Conservation (phyloP, 371 early-diverging fungal species). For the Mucor mucedo region DNA sequence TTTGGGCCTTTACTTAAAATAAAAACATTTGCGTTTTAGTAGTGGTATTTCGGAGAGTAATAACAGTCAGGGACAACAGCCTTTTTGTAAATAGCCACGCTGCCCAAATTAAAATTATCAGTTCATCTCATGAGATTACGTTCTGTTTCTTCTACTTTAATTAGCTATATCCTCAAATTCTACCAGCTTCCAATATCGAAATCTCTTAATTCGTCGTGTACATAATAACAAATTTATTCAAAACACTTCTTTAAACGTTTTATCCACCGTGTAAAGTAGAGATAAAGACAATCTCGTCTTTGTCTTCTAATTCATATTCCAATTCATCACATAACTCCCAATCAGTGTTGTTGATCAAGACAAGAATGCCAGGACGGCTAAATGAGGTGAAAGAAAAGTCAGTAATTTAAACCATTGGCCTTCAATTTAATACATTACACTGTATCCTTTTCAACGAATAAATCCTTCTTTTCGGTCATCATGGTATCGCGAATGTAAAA, state of each 20-base stretch:
- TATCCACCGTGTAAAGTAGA: conserved; percentile 96
- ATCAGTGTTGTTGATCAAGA: conserved; percentile 93
- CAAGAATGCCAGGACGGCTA: conserved; percentile 94
- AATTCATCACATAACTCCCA: conserved; percentile 96
- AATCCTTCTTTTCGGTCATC: conserved; percentile 82
- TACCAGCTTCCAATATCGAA: too few species aligned
- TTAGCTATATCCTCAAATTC: too few species aligned
- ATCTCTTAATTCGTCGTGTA: background rate
- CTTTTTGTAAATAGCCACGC: too few species aligned
- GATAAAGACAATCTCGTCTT: conserved; percentile 90
- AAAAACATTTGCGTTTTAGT: too few species aligned
- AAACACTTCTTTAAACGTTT: background rate
- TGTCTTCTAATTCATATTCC: conserved; percentile 77
- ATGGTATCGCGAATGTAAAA: conserved; percentile 70
- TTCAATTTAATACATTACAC: conserved; percentile 59
- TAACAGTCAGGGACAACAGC: too few species aligned
- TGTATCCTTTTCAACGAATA: conserved; percentile 85
- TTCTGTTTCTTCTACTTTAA: too few species aligned
- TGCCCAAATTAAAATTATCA: too few species aligned
- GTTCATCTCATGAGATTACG: too few species aligned
- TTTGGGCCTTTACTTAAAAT: too few species aligned
- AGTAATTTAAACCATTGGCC: too few species aligned
- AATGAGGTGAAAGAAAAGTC: background rate
- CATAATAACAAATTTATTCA: background rate
- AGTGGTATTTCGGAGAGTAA: too few species aligned